Evolutionary conservation across 371 early-diverging fungal genomes (phyloP).

Genomic region (Lichtheimia corymbifera): DNA sequence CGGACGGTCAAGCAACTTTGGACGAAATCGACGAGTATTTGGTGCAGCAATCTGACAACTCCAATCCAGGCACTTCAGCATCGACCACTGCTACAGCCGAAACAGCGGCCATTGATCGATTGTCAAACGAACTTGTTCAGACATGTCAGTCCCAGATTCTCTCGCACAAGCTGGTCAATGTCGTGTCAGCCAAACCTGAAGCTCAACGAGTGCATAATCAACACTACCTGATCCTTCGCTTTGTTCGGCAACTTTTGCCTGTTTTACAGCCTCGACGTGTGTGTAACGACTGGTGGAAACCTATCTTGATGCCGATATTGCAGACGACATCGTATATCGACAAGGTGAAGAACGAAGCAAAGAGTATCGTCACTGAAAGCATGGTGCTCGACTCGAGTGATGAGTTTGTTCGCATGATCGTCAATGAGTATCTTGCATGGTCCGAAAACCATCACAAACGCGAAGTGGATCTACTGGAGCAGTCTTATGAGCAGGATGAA

Average conservation of each 20-base stretch:
- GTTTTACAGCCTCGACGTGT: constrained; percentile 32
- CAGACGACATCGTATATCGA: constrained; percentile 32
- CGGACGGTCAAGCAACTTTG: constrained; percentile 38
- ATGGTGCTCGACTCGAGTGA: constrained; percentile 16
- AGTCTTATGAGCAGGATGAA: constrained; percentile 16
- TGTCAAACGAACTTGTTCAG: constrained; percentile 34
- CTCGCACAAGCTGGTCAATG: constrained; percentile 11
- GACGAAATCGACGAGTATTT: constrained; percentile 42
- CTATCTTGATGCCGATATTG: constrained; percentile 34
- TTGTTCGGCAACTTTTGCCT: constrained; percentile 36
- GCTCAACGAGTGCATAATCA: constrained; percentile 29
- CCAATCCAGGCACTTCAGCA: constrained; percentile 12
- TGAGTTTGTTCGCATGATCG: constrained; percentile 26
- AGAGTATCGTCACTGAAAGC: constrained; percentile 34
- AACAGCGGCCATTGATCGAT: constrained; percentile 32
- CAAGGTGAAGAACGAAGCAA: constrained; percentile 34
- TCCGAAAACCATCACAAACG: constrained; percentile 28
- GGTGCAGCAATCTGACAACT: constrained; percentile 32
- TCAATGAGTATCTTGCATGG: constrained; percentile 38
- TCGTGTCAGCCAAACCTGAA: constrained; percentile 29
- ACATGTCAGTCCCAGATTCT: constrained; percentile 24
- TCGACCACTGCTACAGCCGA: constrained; percentile 17
- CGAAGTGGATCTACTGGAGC: constrained; percentile 18
- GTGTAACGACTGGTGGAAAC: constrained; percentile 43
- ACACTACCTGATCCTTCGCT: constrained; percentile 37